These are phyloP conservation scores for Pythium chondricola DNA, from an alignment of 352 stramenopile genomes.

Conservation along the genomic window DNA sequence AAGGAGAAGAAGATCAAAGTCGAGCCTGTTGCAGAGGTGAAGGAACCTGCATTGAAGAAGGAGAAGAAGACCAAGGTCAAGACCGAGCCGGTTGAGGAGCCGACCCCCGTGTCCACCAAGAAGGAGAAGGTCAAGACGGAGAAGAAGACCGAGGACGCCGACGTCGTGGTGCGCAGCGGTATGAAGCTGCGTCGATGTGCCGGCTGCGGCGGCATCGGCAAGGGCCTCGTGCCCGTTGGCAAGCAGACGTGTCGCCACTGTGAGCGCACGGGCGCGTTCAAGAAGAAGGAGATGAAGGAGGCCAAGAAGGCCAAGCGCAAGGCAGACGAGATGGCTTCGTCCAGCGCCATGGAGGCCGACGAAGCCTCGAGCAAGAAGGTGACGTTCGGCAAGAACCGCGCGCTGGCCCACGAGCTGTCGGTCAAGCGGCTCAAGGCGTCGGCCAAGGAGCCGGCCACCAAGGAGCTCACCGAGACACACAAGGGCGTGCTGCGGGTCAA, in stretches of 20 bases:
- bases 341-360: slow-evolving; percentile 23
- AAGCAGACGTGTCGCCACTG: slow-evolving; percentile 73
- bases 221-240: slow-evolving; percentile 51
- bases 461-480: slow-evolving; percentile 43
- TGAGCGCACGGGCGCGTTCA: slow-evolving; percentile 45
- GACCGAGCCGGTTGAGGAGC: slow-evolving; percentile 1
- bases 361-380: slow-evolving; percentile 58
- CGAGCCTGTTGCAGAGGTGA: slow-evolving; percentile 1
- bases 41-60: slow-evolving; percentile 44
- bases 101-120: no score
- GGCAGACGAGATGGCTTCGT: slow-evolving; percentile 30
- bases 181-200: slow-evolving; percentile 71
- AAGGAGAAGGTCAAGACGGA: slow-evolving; percentile 14
- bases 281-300: slow-evolving; percentile 46
- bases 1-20: slow-evolving; percentile 15
- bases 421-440: slow-evolving; percentile 81
- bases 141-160: slow-evolving; percentile 23
- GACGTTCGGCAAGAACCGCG: slow-evolving; percentile 84
- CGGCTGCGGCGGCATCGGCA: slow-evolving; percentile 65
- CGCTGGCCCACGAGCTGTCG: slow-evolving; percentile 66
- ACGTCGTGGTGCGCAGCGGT: slow-evolving; percentile 48
- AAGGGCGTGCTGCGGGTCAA: slow-evolving; percentile 55
- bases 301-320: slow-evolving; percentile 60
- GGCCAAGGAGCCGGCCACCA: slow-evolving; percentile 44
- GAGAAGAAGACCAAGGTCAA: slow-evolving; percentile 29